Conservation (phyloP, 768 basidiomycete species). For the Candolleomyces eurysporus region DNA sequence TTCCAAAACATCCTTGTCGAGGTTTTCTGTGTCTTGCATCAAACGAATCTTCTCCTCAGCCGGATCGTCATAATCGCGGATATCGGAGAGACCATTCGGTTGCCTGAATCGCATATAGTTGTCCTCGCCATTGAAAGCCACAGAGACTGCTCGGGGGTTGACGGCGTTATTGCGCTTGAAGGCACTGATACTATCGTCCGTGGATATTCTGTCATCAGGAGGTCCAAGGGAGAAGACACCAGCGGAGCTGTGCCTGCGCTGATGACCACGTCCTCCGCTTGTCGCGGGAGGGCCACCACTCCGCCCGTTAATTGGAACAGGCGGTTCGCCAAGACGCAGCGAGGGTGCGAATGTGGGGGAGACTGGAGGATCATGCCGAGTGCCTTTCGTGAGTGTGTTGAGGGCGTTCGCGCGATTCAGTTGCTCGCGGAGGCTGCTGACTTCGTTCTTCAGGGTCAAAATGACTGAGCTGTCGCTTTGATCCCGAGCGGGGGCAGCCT, state of each 20-base stretch:
- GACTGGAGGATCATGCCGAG: conserved; percentile 66
- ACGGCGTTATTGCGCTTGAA: conserved; percentile 68
- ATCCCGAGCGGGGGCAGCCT: conserved; percentile 59
- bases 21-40: conserved; percentile 83
- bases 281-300: conserved; percentile 10
- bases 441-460: conserved; percentile 86
- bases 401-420: conserved; percentile 94
- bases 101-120: conserved; percentile 59
- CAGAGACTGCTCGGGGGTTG: conserved; percentile 83
- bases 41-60: conserved; percentile 94
- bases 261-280: conserved; percentile 52
- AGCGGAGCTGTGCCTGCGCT: conserved; percentile 84
- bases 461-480: conserved; percentile 88
- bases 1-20: conserved; percentile 92
- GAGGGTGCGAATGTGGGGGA: conserved; percentile 87
- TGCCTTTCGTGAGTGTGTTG: conserved; percentile 76
- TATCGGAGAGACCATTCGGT: conserved; percentile 64
- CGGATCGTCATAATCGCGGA: conserved; percentile 79
- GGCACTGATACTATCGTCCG: conserved; percentile 74
- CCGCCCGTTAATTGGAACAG: conserved; percentile 23
- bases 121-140: conserved; percentile 84
- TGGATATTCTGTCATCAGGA: conserved; percentile 67
- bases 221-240: conserved; percentile 66
- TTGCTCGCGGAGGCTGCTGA: conserved; percentile 90
- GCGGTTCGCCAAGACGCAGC: conserved; percentile 56